Evolutionary conservation across 2,329 filamentous ascomycete genomes (phyloP).

Genomic region (Hymenoscyphus occultus): DNA sequence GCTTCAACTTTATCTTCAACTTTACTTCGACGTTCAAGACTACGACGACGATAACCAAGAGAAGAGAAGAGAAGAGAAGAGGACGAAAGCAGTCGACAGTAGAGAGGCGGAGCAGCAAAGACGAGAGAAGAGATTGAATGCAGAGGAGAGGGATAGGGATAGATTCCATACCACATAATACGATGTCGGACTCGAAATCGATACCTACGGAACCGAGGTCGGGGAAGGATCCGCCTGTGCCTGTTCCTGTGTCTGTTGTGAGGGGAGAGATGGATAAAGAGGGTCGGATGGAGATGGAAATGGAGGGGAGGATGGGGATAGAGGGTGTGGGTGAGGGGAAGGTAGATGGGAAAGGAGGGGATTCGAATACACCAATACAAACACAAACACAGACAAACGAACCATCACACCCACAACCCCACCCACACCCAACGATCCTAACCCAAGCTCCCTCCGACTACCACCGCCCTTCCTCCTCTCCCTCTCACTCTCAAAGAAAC

Average conservation of each 20-base stretch:
- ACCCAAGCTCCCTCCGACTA: neutral
- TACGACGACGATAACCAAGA: neutral
- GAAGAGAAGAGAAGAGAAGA: too few species aligned
- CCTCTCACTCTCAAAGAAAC: neutral
- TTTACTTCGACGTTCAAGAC: neutral
- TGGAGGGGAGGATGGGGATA: neutral
- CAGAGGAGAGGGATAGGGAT: too few species aligned
- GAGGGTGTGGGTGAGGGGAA: neutral
- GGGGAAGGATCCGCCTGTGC: constrained; percentile 23
- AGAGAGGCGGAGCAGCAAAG: neutral
- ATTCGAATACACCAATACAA: constrained; percentile 10
- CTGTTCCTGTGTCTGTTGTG: neutral
- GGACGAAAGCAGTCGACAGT: too few species aligned
- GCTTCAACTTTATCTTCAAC: neutral
- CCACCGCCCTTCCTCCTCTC: neutral
- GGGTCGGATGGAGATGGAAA: neutral
- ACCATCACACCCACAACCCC: too few species aligned
- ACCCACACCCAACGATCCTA: neutral
- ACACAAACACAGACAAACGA: neutral
- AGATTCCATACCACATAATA: neutral
- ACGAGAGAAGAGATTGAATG: neutral
- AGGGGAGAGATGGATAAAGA: neutral
- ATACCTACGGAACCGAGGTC: constrained; percentile 22
- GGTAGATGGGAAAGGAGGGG: neutral
- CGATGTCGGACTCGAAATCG: constrained; percentile 14